Evolutionary conservation across 495 filamentous ascomycete species (phyloP), one percentile per base, ranked within the genome.

Genomic region (Penicillium silybi): DNA sequence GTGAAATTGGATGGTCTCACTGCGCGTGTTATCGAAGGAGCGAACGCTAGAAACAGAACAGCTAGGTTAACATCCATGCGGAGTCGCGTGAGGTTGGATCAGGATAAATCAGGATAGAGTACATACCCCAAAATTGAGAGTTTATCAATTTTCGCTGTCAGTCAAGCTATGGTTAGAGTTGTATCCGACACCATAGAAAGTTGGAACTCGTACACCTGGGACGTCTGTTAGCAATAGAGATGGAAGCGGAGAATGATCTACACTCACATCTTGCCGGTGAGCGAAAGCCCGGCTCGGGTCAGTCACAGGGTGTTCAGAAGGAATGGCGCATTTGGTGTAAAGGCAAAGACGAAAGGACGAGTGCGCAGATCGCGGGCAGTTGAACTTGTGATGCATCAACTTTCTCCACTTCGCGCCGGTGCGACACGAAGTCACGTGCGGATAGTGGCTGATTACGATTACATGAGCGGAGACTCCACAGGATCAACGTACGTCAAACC

Each of bases 1-100:
- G 46, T 90, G 78, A 66, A 98, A 97, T 48, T 87, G 79, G 22
- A 98, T 96, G n/a, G 80, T 86, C 72, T 96, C 85, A 48, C 76
- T 83, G 45, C 78, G 73, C 20, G 73, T 77, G 60, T 88, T 87
- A 70, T 89, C 88, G 69, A 98, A 98, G 47, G 92, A 97, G 53
- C 93, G 90, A 58, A 98, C 80, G 63, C 93, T 89, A 54, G 15
- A 45, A 57, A 13, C 37, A 39, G 11, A 26, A 10, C 13, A 15
- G 41, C 16, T 18, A 7, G 18, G 43, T 48, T 11, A 48, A 39
- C 39, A 32, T 47, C 19, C 44, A 44, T n/a, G 18, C 39, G 7
- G 17, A 43, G 19, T 44, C 10, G 46, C 16, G 15, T 29, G 15
- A 17, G n/a, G n/a, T 26, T 13, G 11, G 8, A 10, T 11, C 29